Conservation (phyloP, 2,329 filamentous ascomycete genomes). For the Clathrospora elynae region DNA sequence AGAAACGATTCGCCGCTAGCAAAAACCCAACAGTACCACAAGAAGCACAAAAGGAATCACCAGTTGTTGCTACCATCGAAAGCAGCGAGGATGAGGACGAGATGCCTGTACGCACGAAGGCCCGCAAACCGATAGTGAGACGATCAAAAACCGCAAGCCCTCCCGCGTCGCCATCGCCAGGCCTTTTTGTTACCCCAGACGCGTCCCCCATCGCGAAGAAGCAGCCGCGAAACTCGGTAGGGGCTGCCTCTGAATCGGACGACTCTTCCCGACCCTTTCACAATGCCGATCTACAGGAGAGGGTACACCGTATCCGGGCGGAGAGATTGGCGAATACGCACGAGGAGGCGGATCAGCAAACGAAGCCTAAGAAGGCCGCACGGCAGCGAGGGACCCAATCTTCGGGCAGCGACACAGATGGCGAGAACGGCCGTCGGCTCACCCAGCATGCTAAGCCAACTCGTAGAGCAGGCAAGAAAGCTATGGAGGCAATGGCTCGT, state of each 20-base stretch:
- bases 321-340: slow-evolving; percentile 72
- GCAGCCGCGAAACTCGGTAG: slow-evolving; percentile 18
- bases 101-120: slow-evolving; percentile 30
- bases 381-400: slow-evolving; percentile 48
- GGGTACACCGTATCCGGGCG: slow-evolving; percentile 74
- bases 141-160: slow-evolving; percentile 21
- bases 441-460: slow-evolving; percentile 72
- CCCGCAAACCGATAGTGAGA: slow-evolving; percentile 19
- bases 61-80: slow-evolving; percentile 10
- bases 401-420: slow-evolving; percentile 61
- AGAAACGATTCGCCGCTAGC: slow-evolving; percentile 51
- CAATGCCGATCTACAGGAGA: slow-evolving; percentile 69
- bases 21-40: slow-evolving; percentile 19
- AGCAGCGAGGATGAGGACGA: slow-evolving; percentile 40
- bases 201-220: slow-evolving; percentile 42
- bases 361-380: slow-evolving; percentile 44
- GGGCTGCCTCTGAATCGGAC: slow-evolving; percentile 50
- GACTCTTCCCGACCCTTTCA: slow-evolving; percentile 52
- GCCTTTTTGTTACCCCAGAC: slow-evolving; percentile 63
- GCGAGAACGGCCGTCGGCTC: slow-evolving; percentile 56
- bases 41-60: slow-evolving; percentile 6
- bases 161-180: slow-evolving; percentile 43
- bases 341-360: slow-evolving; percentile 49
- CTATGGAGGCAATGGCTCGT: slow-evolving; percentile 89
- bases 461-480: slow-evolving; percentile 91